Evolutionary conservation across 148 eudicot genomes (phyloP), one percentile per base, ranked within the genome.

Genomic region (Rhododendron griersonianum): DNA sequence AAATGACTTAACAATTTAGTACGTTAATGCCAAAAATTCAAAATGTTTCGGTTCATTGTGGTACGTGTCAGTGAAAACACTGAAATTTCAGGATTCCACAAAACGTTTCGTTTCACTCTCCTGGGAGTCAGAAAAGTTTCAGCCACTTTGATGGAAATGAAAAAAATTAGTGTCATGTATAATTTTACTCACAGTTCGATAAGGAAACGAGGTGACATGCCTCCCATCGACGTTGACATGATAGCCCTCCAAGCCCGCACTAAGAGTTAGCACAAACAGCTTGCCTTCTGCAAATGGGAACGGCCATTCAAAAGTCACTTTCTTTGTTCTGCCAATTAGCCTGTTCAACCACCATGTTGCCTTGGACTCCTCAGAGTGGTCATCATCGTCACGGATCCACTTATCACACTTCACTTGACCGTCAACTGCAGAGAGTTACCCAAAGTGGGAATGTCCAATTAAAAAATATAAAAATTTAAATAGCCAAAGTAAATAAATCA

Each of bases 231-330:
- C 93, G 78, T 90, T 90, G 63, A 94, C 88, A 87, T 94, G 98
- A 84, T 94, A 96, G 53, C 98, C 98, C 86, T 96, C 98, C 75
- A 94, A 89, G 25, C 98, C 98, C 59, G 98, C 96, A 85, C 95
- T 94, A 30, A 96, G 86, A 50, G 96, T 94, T 87, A 96, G 82
- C 23, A 96, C 96, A 84, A 96, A 96, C 51, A 94, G 88, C 89
- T 93, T 96, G 39, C 87, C 96, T 89, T 96, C 98, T 37, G 83
- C 93, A 88, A 96, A 93, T 35, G 98, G 98, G 88, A 85, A 96
- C 45, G 98, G 95, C 98, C 98, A 94, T 79, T 96, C 98, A 85
- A 96, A 85, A 19, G 92, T 87, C 76, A 93, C 93, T 89, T 93
- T 94, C 89, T 94, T 93, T 48, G 96, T 92, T 85, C 93, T 87